Evolutionary conservation across 208 protist genomes (phyloP).

Genomic region (Trichomonas tenax): DNA sequence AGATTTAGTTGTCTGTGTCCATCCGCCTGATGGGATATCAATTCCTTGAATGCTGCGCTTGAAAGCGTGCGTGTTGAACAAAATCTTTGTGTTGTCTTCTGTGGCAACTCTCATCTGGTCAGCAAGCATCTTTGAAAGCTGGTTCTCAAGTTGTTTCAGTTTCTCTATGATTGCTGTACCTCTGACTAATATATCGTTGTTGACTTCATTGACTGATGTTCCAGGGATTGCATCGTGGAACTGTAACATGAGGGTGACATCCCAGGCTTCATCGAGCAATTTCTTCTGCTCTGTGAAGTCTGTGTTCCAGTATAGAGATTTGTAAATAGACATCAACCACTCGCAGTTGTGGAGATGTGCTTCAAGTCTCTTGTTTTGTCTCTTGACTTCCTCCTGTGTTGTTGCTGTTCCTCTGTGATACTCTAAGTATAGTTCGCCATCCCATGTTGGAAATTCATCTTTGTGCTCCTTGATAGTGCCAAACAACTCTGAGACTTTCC

Average conservation of each 20-base stretch:
- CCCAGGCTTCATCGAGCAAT: background rate
- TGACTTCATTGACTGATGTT: background rate
- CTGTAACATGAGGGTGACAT: background rate
- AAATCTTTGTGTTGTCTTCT: background rate
- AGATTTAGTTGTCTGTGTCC: background rate
- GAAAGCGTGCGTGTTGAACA: background rate
- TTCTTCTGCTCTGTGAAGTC: background rate
- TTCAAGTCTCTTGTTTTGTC: background rate
- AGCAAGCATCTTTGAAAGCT: background rate
- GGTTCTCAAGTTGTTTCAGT: background rate
- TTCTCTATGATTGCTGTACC: background rate
- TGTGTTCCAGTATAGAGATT: background rate
- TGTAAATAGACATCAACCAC: background rate
- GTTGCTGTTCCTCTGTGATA: conserved; percentile 25
- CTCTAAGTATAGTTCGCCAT: conserved; percentile 23
- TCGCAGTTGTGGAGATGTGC: background rate
- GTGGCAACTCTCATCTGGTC: background rate
- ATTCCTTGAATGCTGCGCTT: background rate
- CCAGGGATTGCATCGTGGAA: background rate
- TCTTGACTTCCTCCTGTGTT: conserved; percentile 22
- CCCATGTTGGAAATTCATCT: background rate
- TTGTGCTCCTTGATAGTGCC: background rate
- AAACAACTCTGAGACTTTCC: background rate
- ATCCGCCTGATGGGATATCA: background rate
- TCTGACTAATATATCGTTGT: background rate